phyloP scores from a whole-genome alignment of 306 rosid genomes.

The Begonia fuchsioides region DNA sequence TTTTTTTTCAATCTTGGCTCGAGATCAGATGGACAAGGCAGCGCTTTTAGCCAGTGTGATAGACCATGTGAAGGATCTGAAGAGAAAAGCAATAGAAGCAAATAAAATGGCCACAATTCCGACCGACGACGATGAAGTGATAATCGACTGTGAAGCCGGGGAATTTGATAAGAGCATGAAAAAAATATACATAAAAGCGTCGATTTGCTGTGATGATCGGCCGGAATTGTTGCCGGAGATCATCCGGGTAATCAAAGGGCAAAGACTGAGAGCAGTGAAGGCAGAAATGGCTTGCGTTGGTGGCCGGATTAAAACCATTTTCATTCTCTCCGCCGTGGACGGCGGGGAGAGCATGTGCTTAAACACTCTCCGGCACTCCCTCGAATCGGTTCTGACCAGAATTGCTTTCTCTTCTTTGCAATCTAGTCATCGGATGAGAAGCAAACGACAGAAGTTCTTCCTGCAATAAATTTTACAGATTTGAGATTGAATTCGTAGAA shows the following conservation, averaged over 20 bases:
- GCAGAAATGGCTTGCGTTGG: slow-evolving; percentile 83
- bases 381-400: slow-evolving; percentile 43
- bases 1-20: too few species aligned
- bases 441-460: slow-evolving; percentile 96
- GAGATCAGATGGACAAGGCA: slow-evolving; percentile 85
- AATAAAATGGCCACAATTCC: slow-evolving; percentile 49
- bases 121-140: slow-evolving; percentile 70
- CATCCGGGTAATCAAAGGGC: slow-evolving; percentile 55
- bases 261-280: slow-evolving; percentile 50
- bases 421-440: slow-evolving; percentile 47
- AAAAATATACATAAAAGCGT: slow-evolving; percentile 40
- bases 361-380: slow-evolving; percentile 54
- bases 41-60: slow-evolving; percentile 84
- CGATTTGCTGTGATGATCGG: slow-evolving; percentile 81
- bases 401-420: slow-evolving; percentile 39
- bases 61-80: slow-evolving; percentile 81
- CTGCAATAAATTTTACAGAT: slow-evolving; percentile 37
- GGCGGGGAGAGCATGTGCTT: slow-evolving; percentile 37
- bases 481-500: too few species aligned
- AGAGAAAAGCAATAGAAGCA: slow-evolving; percentile 65
- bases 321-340: slow-evolving; percentile 61
- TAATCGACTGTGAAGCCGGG: slow-evolving; percentile 29
- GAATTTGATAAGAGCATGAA: not conserved
- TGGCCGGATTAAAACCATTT: slow-evolving; percentile 65
- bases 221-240: slow-evolving; percentile 84